Evolutionary conservation across 495 filamentous ascomycete genomes (phyloP).

Genomic region (Pyronema domesticum): DNA sequence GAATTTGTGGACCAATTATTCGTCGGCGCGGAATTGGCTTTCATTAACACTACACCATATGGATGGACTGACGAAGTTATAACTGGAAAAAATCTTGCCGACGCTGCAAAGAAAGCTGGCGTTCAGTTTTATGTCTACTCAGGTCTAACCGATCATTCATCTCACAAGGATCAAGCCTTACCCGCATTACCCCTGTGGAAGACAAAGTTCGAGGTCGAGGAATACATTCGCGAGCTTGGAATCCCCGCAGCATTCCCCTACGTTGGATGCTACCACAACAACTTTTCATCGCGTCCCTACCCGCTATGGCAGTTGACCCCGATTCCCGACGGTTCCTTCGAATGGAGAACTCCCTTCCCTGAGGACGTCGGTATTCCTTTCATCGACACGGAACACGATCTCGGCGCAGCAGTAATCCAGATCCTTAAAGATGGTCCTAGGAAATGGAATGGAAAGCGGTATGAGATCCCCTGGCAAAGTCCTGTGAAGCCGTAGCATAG

Average conservation of each 20-base stretch:
- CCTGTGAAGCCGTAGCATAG: neutral
- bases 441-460: conserved; percentile 63
- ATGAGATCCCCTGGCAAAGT: neutral
- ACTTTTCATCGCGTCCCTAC: conserved; percentile 86
- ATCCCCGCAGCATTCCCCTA: conserved; percentile 85
- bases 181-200: conserved; percentile 63
- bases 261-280: conserved; percentile 96
- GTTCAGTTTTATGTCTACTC: conserved; percentile 89
- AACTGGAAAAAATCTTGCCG: conserved; percentile 70
- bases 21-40: conserved; percentile 65
- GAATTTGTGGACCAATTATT: conserved; percentile 61
- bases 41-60: conserved; percentile 76
- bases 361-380: conserved; percentile 77
- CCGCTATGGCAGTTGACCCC: conserved; percentile 72
- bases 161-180: conserved; percentile 26
- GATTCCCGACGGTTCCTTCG: conserved; percentile 54
- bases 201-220: conserved; percentile 76
- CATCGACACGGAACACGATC: conserved; percentile 92
- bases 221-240: conserved; percentile 67
- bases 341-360: conserved; percentile 90
- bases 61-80: conserved; percentile 87
- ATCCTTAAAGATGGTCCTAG: conserved; percentile 82
- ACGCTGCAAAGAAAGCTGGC: conserved; percentile 69
- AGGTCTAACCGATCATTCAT: conserved; percentile 89
- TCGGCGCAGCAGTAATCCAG: conserved; percentile 84